These are phyloP conservation scores for Ilex asprella DNA, from an alignment of 257 asterid species.

Conservation along the genomic window DNA sequence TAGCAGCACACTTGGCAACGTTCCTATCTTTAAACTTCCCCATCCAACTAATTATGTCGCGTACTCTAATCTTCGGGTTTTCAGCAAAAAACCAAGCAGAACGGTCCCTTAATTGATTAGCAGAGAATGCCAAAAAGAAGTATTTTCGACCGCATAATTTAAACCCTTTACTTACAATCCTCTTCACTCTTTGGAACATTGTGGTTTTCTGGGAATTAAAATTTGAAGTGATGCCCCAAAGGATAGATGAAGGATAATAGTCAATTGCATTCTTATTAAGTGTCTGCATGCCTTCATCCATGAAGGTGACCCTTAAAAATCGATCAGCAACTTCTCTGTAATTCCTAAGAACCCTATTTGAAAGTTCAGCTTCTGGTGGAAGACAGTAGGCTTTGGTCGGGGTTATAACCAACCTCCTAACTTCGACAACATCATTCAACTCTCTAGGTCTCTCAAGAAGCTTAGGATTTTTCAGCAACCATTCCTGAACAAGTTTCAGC, in stretches of 20 bases:
- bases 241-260: conserved; percentile 49
- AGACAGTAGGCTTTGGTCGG: conserved; percentile 80
- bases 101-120: conserved; percentile 80
- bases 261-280: conserved; percentile 51
- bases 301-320: conserved; percentile 77
- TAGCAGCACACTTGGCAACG: conserved; percentile 83
- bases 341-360: conserved; percentile 70
- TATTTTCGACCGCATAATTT: conserved; percentile 64
- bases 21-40: conserved; percentile 53
- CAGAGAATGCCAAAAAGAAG: conserved; percentile 77
- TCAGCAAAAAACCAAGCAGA: conserved; percentile 97
- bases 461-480: conserved; percentile 60
- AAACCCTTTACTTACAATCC: conserved; percentile 45
- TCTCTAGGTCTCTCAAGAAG: conserved; percentile 46
- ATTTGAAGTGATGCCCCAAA: conserved; percentile 37
- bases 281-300: conserved; percentile 83
- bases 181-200: conserved; percentile 63
- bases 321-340: conserved; percentile 55
- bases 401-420: conserved; percentile 66
- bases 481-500: conserved; percentile 35
- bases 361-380: conserved; percentile 75
- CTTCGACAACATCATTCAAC: conserved; percentile 60
- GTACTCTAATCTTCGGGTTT: conserved; percentile 24
- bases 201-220: conserved; percentile 45
- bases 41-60: conserved; percentile 61